A percentile compares a stretch with the other conserved stretches of the same genome.
These are phyloP conservation scores for Williopsis jadinii DNA, from an alignment of 1,139 yeast species.

Conservation along the genomic window DNA sequence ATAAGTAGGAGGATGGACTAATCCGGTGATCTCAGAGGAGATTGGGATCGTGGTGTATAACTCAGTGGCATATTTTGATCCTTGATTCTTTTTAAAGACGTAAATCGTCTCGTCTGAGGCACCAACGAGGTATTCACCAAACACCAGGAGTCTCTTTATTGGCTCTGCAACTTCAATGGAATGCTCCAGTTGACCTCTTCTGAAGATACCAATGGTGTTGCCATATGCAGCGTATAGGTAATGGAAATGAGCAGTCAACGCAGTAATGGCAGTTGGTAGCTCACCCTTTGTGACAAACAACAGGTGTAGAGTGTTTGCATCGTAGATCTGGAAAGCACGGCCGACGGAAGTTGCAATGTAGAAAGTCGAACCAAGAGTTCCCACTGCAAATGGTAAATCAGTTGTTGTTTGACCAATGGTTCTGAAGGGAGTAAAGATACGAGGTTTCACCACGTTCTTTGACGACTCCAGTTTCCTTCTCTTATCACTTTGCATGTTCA, in stretches of 20 bases:
- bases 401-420: slow-evolving; percentile 68
- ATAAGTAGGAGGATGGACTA: slow-evolving; percentile 86
- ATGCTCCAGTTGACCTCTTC: slow-evolving; percentile 71
- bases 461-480: slow-evolving; percentile 23
- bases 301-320: slow-evolving; percentile 80
- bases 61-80: slow-evolving; percentile 48
- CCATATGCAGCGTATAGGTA: slow-evolving; percentile 77
- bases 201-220: slow-evolving; percentile 65
- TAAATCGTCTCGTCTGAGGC: slow-evolving; percentile 48
- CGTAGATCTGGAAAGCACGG: slow-evolving; percentile 84
- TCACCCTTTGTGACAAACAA: slow-evolving; percentile 82
- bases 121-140: slow-evolving; percentile 77
- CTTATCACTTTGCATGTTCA: slow-evolving; percentile 12
- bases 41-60: slow-evolving; percentile 56
- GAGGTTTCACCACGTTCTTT: slow-evolving; percentile 26
- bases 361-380: slow-evolving; percentile 82
- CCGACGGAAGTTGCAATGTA: slow-evolving; percentile 90
- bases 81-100: slow-evolving; percentile 53
- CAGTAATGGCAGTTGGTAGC: slow-evolving; percentile 62
- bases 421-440: slow-evolving; percentile 51
- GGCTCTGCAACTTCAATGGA: slow-evolving; percentile 31
- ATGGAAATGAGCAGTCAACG: slow-evolving; percentile 77
- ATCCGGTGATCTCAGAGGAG: slow-evolving; percentile 64
- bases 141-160: slow-evolving; percentile 48
- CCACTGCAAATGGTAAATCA: slow-evolving; percentile 78